Percentiles rank a stretch among this genome's conserved stretches.
Evolutionary conservation across 2,329 filamentous ascomycete species (phyloP).

Genomic region (Botrytis byssoidea): DNA sequence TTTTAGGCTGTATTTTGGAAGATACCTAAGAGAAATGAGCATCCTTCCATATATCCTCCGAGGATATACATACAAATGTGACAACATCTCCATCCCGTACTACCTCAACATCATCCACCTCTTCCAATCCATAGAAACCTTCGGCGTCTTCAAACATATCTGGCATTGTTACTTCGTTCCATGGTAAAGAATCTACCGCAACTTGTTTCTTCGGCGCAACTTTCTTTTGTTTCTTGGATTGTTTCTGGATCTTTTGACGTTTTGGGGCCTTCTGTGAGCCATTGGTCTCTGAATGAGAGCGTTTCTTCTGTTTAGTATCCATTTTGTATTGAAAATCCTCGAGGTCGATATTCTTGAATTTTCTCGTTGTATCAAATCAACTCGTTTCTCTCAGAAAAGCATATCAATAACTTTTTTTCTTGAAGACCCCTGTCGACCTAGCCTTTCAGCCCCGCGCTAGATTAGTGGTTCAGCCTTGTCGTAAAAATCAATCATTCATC

Average conservation of each 20-base stretch:
- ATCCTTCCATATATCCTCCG: not conserved
- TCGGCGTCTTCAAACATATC: conserved; percentile 85
- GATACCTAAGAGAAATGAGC: conserved; percentile 33
- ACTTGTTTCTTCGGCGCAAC: conserved; percentile 42
- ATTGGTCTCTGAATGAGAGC: conserved; percentile 31
- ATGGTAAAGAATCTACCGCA: conserved; percentile 51
- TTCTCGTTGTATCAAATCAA: not conserved
- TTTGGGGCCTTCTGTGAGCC: conserved; percentile 36
- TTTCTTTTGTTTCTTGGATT: conserved; percentile 25
- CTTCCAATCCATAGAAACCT: conserved; percentile 88
- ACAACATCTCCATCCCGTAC: conserved; percentile 61
- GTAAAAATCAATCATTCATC: conserved; percentile 16
- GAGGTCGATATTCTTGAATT: not conserved
- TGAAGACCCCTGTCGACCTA: conserved; percentile 18
- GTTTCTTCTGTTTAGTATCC: conserved; percentile 36
- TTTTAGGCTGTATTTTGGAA: conserved; percentile 35
- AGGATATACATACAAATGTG: conserved; percentile 50
- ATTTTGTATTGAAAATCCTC: conserved; percentile 24
- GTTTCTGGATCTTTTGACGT: conserved; percentile 37
- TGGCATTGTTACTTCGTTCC: conserved; percentile 63
- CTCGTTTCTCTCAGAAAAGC: conserved; percentile 7
- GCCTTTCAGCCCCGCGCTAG: conserved; percentile 23
- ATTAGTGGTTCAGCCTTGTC: conserved; percentile 30
- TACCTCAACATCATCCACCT: conserved; percentile 89
- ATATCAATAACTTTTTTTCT: conserved; percentile 15